These are phyloP conservation scores for Botrytis byssoidea DNA, from an alignment of 2,329 filamentous ascomycete genomes.

Conservation along the genomic window DNA sequence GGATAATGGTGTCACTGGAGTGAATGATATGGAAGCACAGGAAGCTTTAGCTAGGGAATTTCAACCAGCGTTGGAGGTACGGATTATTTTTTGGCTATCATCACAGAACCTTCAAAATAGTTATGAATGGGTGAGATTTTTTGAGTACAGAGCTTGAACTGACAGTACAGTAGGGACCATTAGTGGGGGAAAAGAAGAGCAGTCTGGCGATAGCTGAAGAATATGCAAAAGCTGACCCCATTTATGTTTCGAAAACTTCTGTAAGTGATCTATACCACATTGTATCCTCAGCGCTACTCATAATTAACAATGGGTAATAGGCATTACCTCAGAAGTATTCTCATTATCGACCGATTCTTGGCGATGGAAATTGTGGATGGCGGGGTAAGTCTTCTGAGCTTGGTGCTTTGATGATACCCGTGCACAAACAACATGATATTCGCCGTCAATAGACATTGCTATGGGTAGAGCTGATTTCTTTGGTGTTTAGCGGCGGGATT, in stretches of 20 bases:
- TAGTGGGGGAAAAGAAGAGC: slow-evolving; percentile 75
- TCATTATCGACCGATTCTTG: slow-evolving; percentile 81
- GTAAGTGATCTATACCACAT: slow-evolving; percentile 52
- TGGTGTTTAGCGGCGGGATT: slow-evolving; percentile 74
- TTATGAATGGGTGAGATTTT: slow-evolving; percentile 6
- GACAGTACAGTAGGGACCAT: slow-evolving; percentile 63
- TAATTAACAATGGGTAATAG: slow-evolving; percentile 45
- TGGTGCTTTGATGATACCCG: slow-evolving; percentile 22
- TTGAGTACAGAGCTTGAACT: slow-evolving; percentile 33
- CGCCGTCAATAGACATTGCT: slow-evolving; percentile 9
- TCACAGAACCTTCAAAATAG: neutral
- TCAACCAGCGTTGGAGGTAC: slow-evolving; percentile 56
- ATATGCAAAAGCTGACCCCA: slow-evolving; percentile 83
- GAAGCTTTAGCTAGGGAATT: slow-evolving; percentile 60
- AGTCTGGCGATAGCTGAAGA: slow-evolving; percentile 77
- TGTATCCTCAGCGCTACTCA: slow-evolving; percentile 14
- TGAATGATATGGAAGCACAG: slow-evolving; percentile 47
- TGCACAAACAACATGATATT: slow-evolving; percentile 14
- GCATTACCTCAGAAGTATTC: slow-evolving; percentile 80
- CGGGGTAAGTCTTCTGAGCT: slow-evolving; percentile 66
- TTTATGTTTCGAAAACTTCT: slow-evolving; percentile 82
- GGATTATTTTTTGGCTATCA: slow-evolving; percentile 26
- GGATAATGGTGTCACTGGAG: slow-evolving; percentile 17
- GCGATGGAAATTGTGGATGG: slow-evolving; percentile 97
- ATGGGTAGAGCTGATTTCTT: slow-evolving; percentile 26